phyloP scores from a whole-genome alignment of 2,329 filamentous ascomycete genomes.

The Aspergillus quadrilineatus region DNA sequence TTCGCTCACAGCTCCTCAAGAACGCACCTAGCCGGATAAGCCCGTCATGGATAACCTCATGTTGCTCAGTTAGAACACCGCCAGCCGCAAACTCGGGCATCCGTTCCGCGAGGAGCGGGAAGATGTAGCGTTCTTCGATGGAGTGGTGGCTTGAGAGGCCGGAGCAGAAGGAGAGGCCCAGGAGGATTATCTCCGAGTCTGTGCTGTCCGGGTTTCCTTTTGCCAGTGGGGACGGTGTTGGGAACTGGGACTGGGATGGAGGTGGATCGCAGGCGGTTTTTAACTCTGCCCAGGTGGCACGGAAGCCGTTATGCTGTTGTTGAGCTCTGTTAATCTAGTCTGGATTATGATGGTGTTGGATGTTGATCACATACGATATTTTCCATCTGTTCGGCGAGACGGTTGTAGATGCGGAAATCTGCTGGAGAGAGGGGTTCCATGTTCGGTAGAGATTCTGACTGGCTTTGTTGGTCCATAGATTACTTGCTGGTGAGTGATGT shows the following conservation, averaged over 20 bases:
- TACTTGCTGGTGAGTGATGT: background rate
- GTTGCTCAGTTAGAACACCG: slow-evolving; percentile 70
- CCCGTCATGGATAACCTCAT: slow-evolving; percentile 74
- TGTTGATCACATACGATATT: slow-evolving; percentile 56
- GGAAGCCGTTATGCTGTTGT: slow-evolving; percentile 71
- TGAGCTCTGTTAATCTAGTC: slow-evolving; percentile 2
- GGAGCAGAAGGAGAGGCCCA: slow-evolving; percentile 67
- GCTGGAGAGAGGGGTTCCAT: slow-evolving; percentile 52
- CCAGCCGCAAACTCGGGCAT: slow-evolving; percentile 74
- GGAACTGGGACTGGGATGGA: slow-evolving; percentile 48
- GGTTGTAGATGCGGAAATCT: slow-evolving; percentile 70
- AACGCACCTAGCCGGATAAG: slow-evolving; percentile 68
- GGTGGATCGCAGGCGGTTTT: slow-evolving; percentile 53
- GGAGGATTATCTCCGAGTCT: slow-evolving; percentile 65
- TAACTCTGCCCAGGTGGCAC: slow-evolving; percentile 68
- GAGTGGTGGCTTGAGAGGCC: slow-evolving; percentile 74
- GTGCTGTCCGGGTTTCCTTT: slow-evolving; percentile 53
- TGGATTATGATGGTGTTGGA: background rate
- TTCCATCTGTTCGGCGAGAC: slow-evolving; percentile 73
- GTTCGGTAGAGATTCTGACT: background rate
- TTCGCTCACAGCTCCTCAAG: slow-evolving; percentile 51
- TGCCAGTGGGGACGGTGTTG: slow-evolving; percentile 14
- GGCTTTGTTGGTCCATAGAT: background rate
- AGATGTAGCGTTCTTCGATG: slow-evolving; percentile 80
- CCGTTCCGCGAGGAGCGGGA: slow-evolving; percentile 70